Conservation (phyloP, 306 rosid genomes). For the Fagus crenata region DNA sequence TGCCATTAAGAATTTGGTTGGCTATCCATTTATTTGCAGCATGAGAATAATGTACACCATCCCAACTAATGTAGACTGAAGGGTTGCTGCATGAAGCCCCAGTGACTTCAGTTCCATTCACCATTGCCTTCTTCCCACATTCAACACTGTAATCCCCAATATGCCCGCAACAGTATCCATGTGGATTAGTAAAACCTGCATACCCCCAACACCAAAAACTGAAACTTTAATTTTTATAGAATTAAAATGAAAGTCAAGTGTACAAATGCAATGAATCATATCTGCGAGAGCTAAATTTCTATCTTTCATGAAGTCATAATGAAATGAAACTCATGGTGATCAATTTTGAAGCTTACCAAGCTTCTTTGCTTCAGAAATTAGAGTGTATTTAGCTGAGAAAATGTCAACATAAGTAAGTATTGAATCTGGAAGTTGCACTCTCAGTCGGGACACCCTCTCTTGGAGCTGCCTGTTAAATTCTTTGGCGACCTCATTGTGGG, state of each 20-base stretch:
- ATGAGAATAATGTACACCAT: constrained; percentile 31
- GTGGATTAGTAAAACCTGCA: constrained; percentile 32
- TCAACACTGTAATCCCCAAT: constrained; percentile 8
- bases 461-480: constrained; percentile 32
- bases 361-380: constrained; percentile 29
- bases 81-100: constrained; percentile 26
- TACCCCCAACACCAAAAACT: neutral
- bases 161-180: constrained; percentile 32
- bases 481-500: constrained; percentile 29
- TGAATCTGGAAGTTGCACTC: constrained; percentile 20
- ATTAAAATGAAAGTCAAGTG: neutral
- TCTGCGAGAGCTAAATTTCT: neutral
- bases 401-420: constrained; percentile 28
- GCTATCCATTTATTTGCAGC: constrained; percentile 28
- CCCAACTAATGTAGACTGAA: constrained; percentile 26
- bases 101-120: constrained; percentile 17
- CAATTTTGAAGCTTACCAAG: constrained; percentile 21
- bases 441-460: constrained; percentile 14
- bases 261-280: too few relatives aligned
- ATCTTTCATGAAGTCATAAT: neutral
- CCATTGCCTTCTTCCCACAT: constrained; percentile 24
- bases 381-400: constrained; percentile 30
- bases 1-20: constrained; percentile 21
- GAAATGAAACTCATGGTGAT: neutral
- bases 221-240: neutral